Evolutionary conservation across 2,329 filamentous ascomycete species (phyloP).

Genomic region (Penicillium capsulatum): DNA sequence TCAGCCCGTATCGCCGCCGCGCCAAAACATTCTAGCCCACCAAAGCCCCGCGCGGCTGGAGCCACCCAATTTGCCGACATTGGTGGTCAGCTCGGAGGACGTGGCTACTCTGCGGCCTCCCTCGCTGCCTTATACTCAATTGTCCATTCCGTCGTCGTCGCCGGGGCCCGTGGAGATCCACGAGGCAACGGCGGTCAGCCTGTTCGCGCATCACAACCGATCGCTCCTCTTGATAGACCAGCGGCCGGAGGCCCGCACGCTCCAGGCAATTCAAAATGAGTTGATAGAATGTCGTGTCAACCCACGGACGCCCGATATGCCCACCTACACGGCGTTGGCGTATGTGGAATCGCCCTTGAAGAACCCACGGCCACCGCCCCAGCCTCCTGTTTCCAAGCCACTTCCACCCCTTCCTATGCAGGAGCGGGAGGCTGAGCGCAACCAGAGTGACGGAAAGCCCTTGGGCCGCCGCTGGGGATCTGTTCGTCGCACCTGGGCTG

Average conservation of each 20-base stretch:
- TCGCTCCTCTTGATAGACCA: conserved; percentile 63
- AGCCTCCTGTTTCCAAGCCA: conserved; percentile 54
- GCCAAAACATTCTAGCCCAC: conserved; percentile 17
- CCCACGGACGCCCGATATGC: conserved; percentile 28
- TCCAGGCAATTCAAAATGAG: conserved; percentile 25
- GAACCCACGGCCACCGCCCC: conserved; percentile 56
- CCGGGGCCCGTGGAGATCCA: conserved; percentile 54
- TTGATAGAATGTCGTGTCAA: conserved; percentile 11
- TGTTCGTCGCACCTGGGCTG: conserved; percentile 36
- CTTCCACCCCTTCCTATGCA: conserved; percentile 52
- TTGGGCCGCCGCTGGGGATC: conserved; percentile 34
- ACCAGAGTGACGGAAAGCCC: conserved; percentile 19
- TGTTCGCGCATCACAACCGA: conserved; percentile 61
- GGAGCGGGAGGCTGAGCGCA: conserved; percentile 18
- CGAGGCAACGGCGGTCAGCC: conserved; percentile 57
- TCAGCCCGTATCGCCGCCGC: conserved; percentile 20
- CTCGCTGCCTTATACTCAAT: conserved; percentile 47
- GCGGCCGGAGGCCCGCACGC: conserved; percentile 28
- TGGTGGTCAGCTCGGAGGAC: conserved; percentile 37
- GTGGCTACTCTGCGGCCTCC: conserved; percentile 44
- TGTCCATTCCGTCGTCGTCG: conserved; percentile 47
- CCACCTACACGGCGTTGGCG: conserved; percentile 8
- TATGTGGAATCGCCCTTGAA: conserved; percentile 55
- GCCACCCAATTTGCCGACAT: conserved; percentile 35
- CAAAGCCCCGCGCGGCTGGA: conserved; percentile 19